phyloP scores from a whole-genome alignment of 2,329 filamentous ascomycete genomes.

The Byssoonygena ceratinophila region DNA sequence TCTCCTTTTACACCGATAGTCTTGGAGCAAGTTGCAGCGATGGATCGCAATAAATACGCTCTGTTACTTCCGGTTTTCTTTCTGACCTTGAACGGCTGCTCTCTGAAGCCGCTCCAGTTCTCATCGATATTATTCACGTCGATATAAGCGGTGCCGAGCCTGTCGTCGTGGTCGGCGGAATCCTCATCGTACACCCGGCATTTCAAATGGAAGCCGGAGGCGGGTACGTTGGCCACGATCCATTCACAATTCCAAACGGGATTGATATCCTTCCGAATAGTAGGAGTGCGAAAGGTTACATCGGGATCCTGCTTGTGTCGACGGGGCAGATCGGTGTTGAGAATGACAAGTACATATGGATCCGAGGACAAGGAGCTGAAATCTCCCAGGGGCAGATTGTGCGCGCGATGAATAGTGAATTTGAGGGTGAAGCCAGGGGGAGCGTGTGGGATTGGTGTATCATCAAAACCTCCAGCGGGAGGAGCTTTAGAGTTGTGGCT shows the following conservation, averaged over 20 bases:
- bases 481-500: constrained; percentile 36
- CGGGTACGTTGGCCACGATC: constrained; percentile 77
- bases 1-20: constrained; percentile 58
- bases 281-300: constrained; percentile 63
- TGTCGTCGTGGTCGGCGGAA: constrained; percentile 71
- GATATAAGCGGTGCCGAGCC: constrained; percentile 75
- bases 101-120: constrained; percentile 57
- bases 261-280: constrained; percentile 58
- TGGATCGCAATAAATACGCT: constrained; percentile 64
- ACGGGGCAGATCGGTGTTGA: constrained; percentile 58
- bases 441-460: constrained; percentile 62
- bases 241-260: constrained; percentile 77
- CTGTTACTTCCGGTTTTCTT: constrained; percentile 79
- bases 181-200: constrained; percentile 87
- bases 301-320: constrained; percentile 69
- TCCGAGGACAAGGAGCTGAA: constrained; percentile 68
- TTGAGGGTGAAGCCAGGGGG: constrained; percentile 73
- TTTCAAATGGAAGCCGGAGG: constrained; percentile 71
- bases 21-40: constrained; percentile 52
- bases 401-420: constrained; percentile 71
- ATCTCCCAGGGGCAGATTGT: constrained; percentile 74
- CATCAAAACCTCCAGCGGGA: constrained; percentile 68
- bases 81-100: constrained; percentile 59
- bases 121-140: constrained; percentile 50
- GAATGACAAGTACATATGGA: constrained; percentile 68